phyloP scores from a whole-genome alignment of 129 eudicot genomes.

The Centella asiatica region DNA sequence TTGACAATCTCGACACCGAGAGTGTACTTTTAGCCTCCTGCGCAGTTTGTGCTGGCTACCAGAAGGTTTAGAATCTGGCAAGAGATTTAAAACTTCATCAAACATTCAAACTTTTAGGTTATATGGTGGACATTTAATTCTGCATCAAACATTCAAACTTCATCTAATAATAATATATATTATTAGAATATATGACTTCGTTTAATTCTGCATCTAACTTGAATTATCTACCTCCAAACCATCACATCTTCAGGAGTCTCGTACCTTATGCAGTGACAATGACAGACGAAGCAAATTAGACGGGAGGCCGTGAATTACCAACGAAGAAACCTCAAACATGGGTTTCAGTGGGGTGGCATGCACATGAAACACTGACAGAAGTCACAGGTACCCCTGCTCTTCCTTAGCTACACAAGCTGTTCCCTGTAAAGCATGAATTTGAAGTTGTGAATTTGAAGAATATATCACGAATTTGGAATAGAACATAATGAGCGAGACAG shows the following conservation, averaged over 20 bases:
- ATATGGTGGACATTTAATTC: constrained; percentile 46
- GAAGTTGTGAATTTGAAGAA: too few relatives aligned
- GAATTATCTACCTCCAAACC: too few relatives aligned
- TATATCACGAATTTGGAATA: too few relatives aligned
- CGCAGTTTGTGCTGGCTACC: constrained; percentile 46
- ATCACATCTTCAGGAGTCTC: too few relatives aligned
- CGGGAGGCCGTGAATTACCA: constrained; percentile 40
- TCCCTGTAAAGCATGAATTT: constrained; percentile 93
- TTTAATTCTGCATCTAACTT: too few relatives aligned
- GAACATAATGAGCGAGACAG: too few relatives aligned
- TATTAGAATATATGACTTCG: too few relatives aligned
- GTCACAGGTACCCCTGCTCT: constrained; percentile 75
- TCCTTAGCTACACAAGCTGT: constrained; percentile 63
- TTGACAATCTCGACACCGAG: constrained; percentile 19
- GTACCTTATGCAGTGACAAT: too few relatives aligned
- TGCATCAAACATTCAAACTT: constrained; percentile 44
- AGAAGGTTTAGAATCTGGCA: constrained; percentile 61
- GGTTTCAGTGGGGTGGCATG: constrained; percentile 51
- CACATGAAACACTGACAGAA: constrained; percentile 79
- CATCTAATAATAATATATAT: too few relatives aligned
- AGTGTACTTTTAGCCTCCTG: constrained; percentile 25
- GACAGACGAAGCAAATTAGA: constrained; percentile 20
- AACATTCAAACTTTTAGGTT: constrained; percentile 50
- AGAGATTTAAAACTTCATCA: constrained; percentile 68
- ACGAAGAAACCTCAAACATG: constrained; percentile 57